Percentiles rank a stretch among this genome's conserved stretches.
Conservation (phyloP, 257 asterid genomes). For the Forsythia suspensa region DNA sequence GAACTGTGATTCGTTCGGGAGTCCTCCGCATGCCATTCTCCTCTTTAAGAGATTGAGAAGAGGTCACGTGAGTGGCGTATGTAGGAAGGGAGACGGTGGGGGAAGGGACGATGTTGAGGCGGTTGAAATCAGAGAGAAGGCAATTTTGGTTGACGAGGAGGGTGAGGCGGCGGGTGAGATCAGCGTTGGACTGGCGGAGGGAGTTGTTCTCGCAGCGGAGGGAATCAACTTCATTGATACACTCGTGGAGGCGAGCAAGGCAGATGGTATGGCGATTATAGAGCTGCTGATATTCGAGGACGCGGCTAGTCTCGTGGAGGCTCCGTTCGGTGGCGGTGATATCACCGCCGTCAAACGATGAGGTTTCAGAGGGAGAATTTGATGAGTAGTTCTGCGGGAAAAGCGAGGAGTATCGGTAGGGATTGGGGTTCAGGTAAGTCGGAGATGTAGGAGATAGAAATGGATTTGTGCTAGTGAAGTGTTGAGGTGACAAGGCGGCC, state of each 20-base stretch:
- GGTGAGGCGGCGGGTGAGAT: constrained; percentile 64
- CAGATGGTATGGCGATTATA: constrained; percentile 63
- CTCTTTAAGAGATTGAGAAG: constrained; percentile 36
- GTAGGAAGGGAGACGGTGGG: constrained; percentile 22
- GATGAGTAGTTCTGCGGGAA: constrained; percentile 42
- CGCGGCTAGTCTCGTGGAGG: constrained; percentile 41
- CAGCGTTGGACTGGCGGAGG: constrained; percentile 62
- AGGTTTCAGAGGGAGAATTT: constrained; percentile 42
- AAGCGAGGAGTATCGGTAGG: constrained; percentile 47
- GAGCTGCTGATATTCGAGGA: constrained; percentile 77
- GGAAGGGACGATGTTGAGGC: constrained; percentile 42
- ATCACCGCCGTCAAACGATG: constrained; percentile 48
- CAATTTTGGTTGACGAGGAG: constrained; percentile 62
- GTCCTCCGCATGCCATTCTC: constrained; percentile 34
- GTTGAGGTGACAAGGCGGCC: constrained; percentile 25
- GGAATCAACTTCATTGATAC: constrained; percentile 53
- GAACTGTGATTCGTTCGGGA: constrained; percentile 50
- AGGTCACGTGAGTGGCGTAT: constrained; percentile 19
- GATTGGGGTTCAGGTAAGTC: constrained; percentile 36
- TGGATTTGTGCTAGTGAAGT: constrained; percentile 35
- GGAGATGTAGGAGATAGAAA: constrained; percentile 55
- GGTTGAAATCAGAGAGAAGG: constrained; percentile 61
- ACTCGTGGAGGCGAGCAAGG: constrained; percentile 56
- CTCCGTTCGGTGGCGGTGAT: constrained; percentile 32
- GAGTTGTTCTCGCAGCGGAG: constrained; percentile 61